These are phyloP conservation scores for Epichloe festucae DNA, from an alignment of 2,329 filamentous ascomycete species.

Conservation along the genomic window DNA sequence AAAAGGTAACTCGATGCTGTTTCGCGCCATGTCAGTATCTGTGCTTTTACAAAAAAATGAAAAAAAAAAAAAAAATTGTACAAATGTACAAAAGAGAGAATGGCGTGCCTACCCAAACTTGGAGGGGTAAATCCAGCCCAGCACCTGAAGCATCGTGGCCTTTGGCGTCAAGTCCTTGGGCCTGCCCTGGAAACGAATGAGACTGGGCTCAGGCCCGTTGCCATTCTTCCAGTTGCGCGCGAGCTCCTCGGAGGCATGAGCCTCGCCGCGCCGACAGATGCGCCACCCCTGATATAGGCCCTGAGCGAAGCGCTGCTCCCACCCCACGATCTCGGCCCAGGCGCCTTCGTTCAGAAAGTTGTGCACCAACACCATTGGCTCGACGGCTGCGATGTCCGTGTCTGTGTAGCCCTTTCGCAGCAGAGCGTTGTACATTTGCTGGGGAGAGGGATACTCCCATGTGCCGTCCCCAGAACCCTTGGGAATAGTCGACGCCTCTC, in stretches of 20 bases:
- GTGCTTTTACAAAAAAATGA: neutral
- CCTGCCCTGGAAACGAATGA: slow-evolving; percentile 79
- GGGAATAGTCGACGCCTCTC: slow-evolving; percentile 85
- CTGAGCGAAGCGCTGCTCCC: slow-evolving; percentile 74
- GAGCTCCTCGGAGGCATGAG: slow-evolving; percentile 35
- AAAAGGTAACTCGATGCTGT: slow-evolving; percentile 71
- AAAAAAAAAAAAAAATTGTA: no score
- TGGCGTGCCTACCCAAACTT: slow-evolving; percentile 53
- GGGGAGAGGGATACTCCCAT: slow-evolving; percentile 96
- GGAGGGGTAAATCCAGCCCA: slow-evolving; percentile 67
- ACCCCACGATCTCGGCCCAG: slow-evolving; percentile 87
- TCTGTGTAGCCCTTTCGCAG: slow-evolving; percentile 91
- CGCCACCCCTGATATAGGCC: slow-evolving; percentile 63
- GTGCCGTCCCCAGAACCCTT: slow-evolving; percentile 64
- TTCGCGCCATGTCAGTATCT: slow-evolving; percentile 1
- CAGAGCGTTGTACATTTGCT: slow-evolving; percentile 99
- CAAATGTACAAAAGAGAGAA: neutral
- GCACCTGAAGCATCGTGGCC: slow-evolving; percentile 66
- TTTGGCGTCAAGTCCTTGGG: slow-evolving; percentile 87
- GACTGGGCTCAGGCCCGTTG: slow-evolving; percentile 48
- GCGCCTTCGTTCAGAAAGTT: slow-evolving; percentile 98
- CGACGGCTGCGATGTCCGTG: slow-evolving; percentile 83
- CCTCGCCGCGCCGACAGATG: slow-evolving; percentile 61
- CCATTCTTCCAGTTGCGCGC: slow-evolving; percentile 42
- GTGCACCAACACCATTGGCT: slow-evolving; percentile 94